These are phyloP conservation scores for Fraxinus xanthoxyloides DNA, from an alignment of 305 asterid genomes.

Conservation along the genomic window DNA sequence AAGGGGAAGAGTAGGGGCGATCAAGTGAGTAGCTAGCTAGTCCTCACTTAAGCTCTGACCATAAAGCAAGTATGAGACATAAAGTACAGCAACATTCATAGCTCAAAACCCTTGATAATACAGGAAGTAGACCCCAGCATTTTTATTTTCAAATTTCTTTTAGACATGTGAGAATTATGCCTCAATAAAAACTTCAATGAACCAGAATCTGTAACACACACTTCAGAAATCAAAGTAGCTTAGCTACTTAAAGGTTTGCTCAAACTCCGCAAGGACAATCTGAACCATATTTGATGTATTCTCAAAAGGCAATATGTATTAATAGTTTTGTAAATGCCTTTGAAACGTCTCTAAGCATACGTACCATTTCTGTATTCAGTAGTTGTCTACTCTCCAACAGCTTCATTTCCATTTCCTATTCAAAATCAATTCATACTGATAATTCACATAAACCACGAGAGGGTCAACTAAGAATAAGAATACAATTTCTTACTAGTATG, in stretches of 20 bases:
- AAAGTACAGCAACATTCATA: background rate
- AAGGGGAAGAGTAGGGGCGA: background rate
- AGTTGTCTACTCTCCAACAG: constrained; percentile 73
- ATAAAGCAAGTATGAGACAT: background rate
- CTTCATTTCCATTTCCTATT: constrained; percentile 88
- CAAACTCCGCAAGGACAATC: background rate
- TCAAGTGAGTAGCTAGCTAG: background rate
- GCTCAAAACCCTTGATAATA: background rate
- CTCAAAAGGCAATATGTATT: background rate
- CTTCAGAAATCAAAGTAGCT: background rate
- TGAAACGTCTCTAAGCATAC: constrained; percentile 19
- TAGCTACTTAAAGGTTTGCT: constrained; percentile 13
- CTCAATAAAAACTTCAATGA: background rate
- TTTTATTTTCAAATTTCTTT: background rate
- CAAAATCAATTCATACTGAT: constrained; percentile 19
- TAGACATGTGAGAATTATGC: background rate
- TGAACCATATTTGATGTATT: constrained; percentile 3
- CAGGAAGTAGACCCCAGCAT: background rate
- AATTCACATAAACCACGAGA: constrained; percentile 13
- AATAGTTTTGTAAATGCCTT: background rate
- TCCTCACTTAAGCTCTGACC: background rate
- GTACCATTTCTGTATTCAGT: constrained; percentile 78
- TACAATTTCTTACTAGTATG: constrained; percentile 60
- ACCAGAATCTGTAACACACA: background rate
- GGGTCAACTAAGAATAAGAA: constrained; percentile 17